These are phyloP conservation scores for Elsinoe arachidis DNA, from an alignment of 2,329 filamentous ascomycete genomes.

Conservation along the genomic window DNA sequence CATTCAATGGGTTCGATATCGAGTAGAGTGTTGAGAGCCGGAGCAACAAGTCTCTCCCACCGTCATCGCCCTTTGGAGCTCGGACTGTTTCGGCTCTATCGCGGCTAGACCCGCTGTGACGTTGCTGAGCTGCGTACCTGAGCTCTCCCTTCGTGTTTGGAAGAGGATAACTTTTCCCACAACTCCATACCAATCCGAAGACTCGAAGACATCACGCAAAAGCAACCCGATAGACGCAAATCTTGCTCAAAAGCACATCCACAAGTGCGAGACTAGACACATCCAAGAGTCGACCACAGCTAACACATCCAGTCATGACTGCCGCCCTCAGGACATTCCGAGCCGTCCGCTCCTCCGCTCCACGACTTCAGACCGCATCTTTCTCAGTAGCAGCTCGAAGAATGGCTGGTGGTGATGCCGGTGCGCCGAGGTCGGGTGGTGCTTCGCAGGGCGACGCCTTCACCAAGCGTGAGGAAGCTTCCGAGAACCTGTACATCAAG, in stretches of 20 bases:
- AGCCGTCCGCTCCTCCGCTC: conserved; percentile 30
- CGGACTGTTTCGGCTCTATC: not conserved
- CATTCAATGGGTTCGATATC: not conserved
- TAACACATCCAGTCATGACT: conserved; percentile 14
- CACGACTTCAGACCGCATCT: conserved; percentile 26
- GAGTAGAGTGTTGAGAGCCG: conserved; percentile 8
- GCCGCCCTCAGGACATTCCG: conserved; percentile 27
- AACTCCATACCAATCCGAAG: not conserved
- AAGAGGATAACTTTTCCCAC: not conserved
- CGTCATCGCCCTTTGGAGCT: conserved; percentile 5
- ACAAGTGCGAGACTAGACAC: not conserved
- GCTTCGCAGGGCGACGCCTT: conserved; percentile 66
- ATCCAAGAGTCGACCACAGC: not conserved
- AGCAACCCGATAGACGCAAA: not conserved
- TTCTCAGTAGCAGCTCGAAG: conserved; percentile 36
- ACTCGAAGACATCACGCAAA: not conserved
- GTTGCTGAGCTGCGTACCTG: not conserved
- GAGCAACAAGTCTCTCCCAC: conserved; percentile 2
- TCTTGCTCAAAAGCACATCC: not conserved
- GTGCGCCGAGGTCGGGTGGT: conserved; percentile 33
- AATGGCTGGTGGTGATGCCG: conserved; percentile 38
- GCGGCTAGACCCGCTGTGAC: conserved; percentile 5
- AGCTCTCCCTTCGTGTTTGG: not conserved
- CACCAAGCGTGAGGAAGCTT: conserved; percentile 80
- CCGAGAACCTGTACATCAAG: conserved; percentile 76